These are phyloP conservation scores for Boletus vinaceobasis DNA, from an alignment of 768 basidiomycete species.

Conservation along the genomic window DNA sequence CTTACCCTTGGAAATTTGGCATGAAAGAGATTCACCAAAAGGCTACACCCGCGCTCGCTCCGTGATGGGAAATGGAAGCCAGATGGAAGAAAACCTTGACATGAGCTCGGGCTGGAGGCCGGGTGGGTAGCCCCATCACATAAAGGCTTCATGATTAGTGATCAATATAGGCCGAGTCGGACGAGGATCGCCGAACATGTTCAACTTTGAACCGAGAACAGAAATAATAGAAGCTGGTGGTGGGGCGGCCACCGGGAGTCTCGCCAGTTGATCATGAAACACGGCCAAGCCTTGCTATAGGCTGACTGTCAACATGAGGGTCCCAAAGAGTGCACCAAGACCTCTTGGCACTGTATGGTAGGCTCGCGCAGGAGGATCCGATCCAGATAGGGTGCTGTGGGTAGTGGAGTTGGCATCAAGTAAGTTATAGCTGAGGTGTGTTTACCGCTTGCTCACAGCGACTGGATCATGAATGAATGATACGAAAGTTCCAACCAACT, in stretches of 20 bases:
- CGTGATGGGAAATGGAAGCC: conserved; percentile 2
- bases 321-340: not conserved
- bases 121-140: not conserved
- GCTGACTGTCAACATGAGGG: not conserved
- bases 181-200: conserved; percentile 7
- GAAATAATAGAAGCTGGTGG: not conserved
- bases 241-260: not conserved
- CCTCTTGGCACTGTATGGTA: not conserved
- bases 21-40: not conserved
- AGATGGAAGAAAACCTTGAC: not conserved
- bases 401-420: not conserved
- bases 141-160: not conserved
- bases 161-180: not conserved
- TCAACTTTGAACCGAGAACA: conserved; percentile 12
- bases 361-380: not conserved
- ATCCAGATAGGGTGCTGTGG: not conserved
- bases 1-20: not conserved
- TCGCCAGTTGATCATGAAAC: not conserved
- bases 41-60: not conserved
- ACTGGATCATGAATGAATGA: too few species aligned
- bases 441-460: too few species aligned
- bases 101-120: not conserved
- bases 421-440: too few species aligned
- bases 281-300: not conserved
- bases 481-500: too few species aligned